Percentiles rank a stretch among this genome's conserved stretches.
Conservation (phyloP, 2,329 filamentous ascomycete genomes). For the Alternaria longipes region DNA sequence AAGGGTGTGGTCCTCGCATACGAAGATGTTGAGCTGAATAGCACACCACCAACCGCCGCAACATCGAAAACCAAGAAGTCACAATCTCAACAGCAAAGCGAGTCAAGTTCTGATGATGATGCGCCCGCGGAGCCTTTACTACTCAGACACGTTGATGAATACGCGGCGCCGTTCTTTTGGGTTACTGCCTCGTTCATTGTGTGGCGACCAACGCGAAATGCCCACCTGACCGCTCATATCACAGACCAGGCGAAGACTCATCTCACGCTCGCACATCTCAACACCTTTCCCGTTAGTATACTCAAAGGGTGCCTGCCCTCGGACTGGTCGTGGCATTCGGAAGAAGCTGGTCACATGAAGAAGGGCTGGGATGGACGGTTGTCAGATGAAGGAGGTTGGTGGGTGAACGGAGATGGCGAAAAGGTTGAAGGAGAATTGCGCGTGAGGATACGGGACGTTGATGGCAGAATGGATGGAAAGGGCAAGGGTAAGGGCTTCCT, state of each 20-base stretch:
- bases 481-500: slow-evolving; percentile 78
- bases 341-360: slow-evolving; percentile 32
- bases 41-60: slow-evolving; percentile 55
- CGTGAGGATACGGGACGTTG: slow-evolving; percentile 86
- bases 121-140: slow-evolving; percentile 25
- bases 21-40: slow-evolving; percentile 72
- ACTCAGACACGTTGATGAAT: slow-evolving; percentile 65
- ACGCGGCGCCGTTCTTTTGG: slow-evolving; percentile 86
- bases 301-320: slow-evolving; percentile 77
- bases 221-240: slow-evolving; percentile 79
- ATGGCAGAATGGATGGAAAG: slow-evolving; percentile 72
- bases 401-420: slow-evolving; percentile 74
- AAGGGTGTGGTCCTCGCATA: slow-evolving; percentile 80
- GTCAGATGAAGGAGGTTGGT: slow-evolving; percentile 70
- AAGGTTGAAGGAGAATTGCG: slow-evolving; percentile 63
- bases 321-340: slow-evolving; percentile 75
- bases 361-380: slow-evolving; percentile 38
- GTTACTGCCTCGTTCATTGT: slow-evolving; percentile 86
- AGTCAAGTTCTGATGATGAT: slow-evolving; percentile 6
- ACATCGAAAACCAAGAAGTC: slow-evolving; percentile 11
- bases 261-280: slow-evolving; percentile 87
- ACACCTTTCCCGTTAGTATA: slow-evolving; percentile 90
- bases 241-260: slow-evolving; percentile 90
- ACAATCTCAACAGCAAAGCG: slow-evolving; percentile 18
- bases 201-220: slow-evolving; percentile 78